Percentiles rank a stretch among this genome's conserved stretches.
phyloP scores from a whole-genome alignment of 345 rosid genomes.

The Kandelia obovata region DNA sequence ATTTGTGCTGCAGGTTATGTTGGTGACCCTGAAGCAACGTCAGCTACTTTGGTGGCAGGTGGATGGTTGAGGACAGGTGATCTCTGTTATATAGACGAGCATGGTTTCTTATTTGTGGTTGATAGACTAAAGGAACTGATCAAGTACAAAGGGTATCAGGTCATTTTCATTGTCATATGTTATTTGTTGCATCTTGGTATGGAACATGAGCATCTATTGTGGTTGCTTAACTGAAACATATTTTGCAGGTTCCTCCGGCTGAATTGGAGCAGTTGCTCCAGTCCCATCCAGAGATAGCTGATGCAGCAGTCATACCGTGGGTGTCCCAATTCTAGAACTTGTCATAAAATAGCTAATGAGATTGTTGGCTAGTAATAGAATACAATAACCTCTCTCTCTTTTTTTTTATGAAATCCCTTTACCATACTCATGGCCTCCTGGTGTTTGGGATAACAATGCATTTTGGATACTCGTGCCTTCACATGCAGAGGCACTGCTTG shows the following conservation, averaged over 20 bases:
- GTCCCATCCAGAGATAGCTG: slow-evolving; percentile 43
- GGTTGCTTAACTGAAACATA: not conserved
- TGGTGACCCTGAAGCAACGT: slow-evolving; percentile 26
- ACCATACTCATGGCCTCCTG: too few relatives aligned
- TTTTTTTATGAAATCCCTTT: too few relatives aligned
- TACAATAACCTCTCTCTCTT: too few relatives aligned
- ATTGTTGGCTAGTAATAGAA: too few relatives aligned
- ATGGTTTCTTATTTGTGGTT: slow-evolving; percentile 35
- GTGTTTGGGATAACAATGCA: too few relatives aligned
- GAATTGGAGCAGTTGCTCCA: slow-evolving; percentile 48
- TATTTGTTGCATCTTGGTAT: not conserved
- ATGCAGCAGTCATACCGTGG: slow-evolving; percentile 54
- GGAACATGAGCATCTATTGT: not conserved
- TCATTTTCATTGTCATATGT: not conserved
- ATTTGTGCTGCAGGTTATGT: slow-evolving; percentile 23
- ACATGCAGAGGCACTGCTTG: not conserved
- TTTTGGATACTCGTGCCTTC: too few relatives aligned
- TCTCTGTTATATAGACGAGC: slow-evolving; percentile 33
- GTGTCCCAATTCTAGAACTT: not conserved
- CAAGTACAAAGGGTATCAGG: slow-evolving; percentile 45
- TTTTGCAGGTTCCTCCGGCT: slow-evolving; percentile 52
- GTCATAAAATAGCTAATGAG: not conserved
- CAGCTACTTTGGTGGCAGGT: slow-evolving; percentile 13
- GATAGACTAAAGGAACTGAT: slow-evolving; percentile 48
- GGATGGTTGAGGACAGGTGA: slow-evolving; percentile 49